Base-by-base conservation (phyloP, 2,329 filamentous ascomycete genomes). In the Byssochlamys sp. region DNA sequence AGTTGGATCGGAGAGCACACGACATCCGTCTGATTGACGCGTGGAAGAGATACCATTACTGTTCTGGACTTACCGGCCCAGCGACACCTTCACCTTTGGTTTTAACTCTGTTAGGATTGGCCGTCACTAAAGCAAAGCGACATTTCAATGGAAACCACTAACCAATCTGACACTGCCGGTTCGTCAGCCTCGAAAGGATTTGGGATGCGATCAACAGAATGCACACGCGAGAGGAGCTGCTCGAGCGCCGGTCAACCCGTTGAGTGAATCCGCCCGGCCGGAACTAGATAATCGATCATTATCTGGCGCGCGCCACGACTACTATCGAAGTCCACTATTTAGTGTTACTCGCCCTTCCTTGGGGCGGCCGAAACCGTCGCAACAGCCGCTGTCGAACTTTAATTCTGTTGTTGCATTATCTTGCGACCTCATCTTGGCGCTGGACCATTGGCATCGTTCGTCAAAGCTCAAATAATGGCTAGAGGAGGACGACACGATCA, bases 211-310 rank as follows among this genome's bases (percentile, higher is more conserved):
- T 45, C 14, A 45, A 45, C 39, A 26, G 49, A 51, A 7, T 28
- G n/a, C 27, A 51, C 49, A 45, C 49, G 24, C 49, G 49, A 51
- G n/a, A 51, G 11, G 0, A 51, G 27, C 9, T 51, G 27, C 49
- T 26, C 3, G 26, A 51, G 26, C 10, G 49, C 19, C 24, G 49
- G 35, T 7, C 12, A 51, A 51, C 25, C 24, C 2, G 49, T n/a
- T 49, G 45, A 24, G 14, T 10, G 49, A 51, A 14, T 51, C 49
- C 49, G 49, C 24, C 49, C 25, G 27, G 49, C 27, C 49, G 49
- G 49, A 26, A 51, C 49, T 51, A 51, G 49, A 51, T 51, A 51
- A 51, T 51, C 39, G 39, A 19, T 45, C 49, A 51, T 51, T 51
- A 27, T 51, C 49, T 26, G 49, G 49, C 49, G 49, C 25, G 25